A percentile compares a stretch with the other conserved stretches of the same genome.
phyloP scores from a whole-genome alignment of 495 filamentous ascomycete species.

The Xylaria palmicola region DNA sequence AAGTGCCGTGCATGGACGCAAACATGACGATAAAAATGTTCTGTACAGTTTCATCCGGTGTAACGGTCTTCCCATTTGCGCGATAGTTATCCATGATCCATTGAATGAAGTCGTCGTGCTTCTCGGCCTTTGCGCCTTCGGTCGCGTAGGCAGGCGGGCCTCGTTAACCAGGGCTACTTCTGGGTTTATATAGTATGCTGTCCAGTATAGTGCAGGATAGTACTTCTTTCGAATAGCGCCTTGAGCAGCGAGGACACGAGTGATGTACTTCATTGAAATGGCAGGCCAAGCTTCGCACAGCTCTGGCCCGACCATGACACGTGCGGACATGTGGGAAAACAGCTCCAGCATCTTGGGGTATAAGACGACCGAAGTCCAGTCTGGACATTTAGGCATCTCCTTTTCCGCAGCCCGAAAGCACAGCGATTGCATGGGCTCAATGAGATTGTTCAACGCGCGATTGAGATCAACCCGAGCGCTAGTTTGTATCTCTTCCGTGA shows the following conservation, averaged over 20 bases:
- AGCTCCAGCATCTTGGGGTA: constrained; percentile 16
- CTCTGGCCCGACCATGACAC: constrained; percentile 8
- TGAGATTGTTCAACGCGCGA: constrained; percentile 10
- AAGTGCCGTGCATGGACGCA: constrained; percentile 9
- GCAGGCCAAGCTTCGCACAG: constrained; percentile 11
- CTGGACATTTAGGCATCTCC: constrained; percentile 4
- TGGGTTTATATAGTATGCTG: constrained; percentile 11
- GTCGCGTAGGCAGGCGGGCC: constrained; percentile 7
- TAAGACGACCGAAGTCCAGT: constrained; percentile 12
- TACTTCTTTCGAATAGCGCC: constrained; percentile 5
- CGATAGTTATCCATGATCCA: constrained; percentile 11
- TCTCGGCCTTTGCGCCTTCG: constrained; percentile 8
- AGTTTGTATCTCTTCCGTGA: constrained; percentile 13
- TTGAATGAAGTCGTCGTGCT: constrained; percentile 14
- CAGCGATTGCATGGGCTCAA: constrained; percentile 13
- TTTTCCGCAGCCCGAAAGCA: constrained; percentile 9
- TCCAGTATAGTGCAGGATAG: constrained; percentile 8
- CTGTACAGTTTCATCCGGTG: constrained; percentile 5
- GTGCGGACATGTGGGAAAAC: constrained; percentile 13
- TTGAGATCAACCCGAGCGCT: constrained; percentile 8
- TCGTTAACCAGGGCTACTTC: constrained; percentile 7
- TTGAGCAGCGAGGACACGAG: constrained; percentile 9
- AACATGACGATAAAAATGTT: constrained; percentile 15
- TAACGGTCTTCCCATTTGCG: constrained; percentile 8
- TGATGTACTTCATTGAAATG: constrained; percentile 11